Evolutionary conservation across 768 basidiomycete genomes (phyloP), one percentile per base, ranked within the genome.

Genomic region (Mycena vulgaris): DNA sequence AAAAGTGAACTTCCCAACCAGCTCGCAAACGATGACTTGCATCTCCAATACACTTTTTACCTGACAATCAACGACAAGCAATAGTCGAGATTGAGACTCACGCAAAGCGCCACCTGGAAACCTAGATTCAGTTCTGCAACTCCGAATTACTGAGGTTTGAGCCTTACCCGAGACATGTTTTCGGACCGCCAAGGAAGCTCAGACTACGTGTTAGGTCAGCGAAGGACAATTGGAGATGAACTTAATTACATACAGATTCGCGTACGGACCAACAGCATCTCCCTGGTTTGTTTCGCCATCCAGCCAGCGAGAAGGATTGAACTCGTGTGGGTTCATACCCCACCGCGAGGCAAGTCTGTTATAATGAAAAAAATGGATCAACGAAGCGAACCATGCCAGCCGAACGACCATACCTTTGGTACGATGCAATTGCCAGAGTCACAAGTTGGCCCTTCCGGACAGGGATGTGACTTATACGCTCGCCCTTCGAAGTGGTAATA

Each of bases 401-500:
- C n/a, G n/a, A n/a, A n/a, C n/a, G n/a, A n/a, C n/a, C n/a, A n/a
- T n/a, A 66, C 72, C 68, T 30, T 10, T 74, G 68, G 27, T 68
- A 70, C 19, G 69, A 52, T 2, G 55, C 59, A 2, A 70, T 45
- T 5, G 45, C 52, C 23, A 56, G 0, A 0, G 25, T 45, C 5
- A 74, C 4, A 28, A 70, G 16, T 33, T 68, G 61, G 8, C 73
- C 73, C 42, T 71, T 71, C 37, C 48, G 66, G 16, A 74, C 23
- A 7, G 33, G 52, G 6, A 74, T 51, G 17, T 55, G 33, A 3
- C n/a, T 30, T 3, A 60, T 65, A 3, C 17, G 47, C 17, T 68
- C 48, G 2, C 66, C 66, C 21, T 30, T 48, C 5, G 59, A 23
- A 0, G 66, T 60, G 7, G 11, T 33, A 25, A 71, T 65, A 14